Evolutionary conservation across 371 early-diverging fungal genomes (phyloP).

Genomic region (Saksenaea oblongispora): DNA sequence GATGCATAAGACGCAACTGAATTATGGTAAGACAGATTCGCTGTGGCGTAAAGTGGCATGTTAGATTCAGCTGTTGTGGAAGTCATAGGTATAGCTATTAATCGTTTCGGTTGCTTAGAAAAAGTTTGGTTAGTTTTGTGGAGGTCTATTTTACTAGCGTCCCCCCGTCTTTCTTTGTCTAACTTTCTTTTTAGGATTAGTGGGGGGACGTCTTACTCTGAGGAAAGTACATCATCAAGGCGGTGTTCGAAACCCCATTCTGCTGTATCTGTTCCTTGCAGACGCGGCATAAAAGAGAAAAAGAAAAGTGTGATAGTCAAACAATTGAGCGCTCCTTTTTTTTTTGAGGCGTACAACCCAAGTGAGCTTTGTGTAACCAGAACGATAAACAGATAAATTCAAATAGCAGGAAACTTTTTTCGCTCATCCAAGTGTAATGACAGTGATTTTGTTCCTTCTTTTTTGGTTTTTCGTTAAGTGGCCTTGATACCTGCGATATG

Average conservation of each 20-base stretch:
- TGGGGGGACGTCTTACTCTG: conserved; percentile 1
- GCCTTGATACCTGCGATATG: too few relatives aligned
- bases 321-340: background rate
- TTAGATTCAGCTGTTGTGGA: background rate
- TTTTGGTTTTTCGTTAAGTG: too few relatives aligned
- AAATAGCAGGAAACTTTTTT: too few relatives aligned
- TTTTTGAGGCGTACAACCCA: background rate
- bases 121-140: background rate
- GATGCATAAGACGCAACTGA: conserved; percentile 18
- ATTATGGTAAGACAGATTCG: conserved; percentile 13
- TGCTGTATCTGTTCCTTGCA: background rate
- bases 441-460: too few relatives aligned
- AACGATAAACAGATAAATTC: background rate
- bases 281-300: conserved; percentile 9
- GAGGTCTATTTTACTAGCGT: background rate
- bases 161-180: background rate
- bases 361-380: background rate
- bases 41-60: background rate
- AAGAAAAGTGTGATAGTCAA: background rate
- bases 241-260: background rate
- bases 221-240: background rate
- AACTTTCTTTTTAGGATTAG: background rate
- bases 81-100: background rate
- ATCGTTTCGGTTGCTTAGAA: background rate
- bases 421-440: too few relatives aligned